Percentiles rank a stretch among this genome's conserved stretches.
Conservation (phyloP, 1,284 basidiomycete species). For the Ceratobasidium theobromae region DNA sequence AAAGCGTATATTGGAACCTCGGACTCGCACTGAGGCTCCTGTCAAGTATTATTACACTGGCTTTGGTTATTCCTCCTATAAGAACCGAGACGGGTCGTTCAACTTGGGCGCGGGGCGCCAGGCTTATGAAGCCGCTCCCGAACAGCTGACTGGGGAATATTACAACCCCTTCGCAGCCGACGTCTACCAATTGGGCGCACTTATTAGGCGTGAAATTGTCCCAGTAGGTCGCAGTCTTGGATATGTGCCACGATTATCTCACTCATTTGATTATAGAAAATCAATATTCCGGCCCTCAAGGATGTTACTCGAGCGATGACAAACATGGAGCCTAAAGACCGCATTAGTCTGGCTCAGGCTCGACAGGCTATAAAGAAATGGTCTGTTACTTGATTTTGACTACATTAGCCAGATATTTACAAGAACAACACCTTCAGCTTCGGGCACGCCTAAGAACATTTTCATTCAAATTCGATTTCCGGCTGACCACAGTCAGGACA, state of each 20-base stretch:
- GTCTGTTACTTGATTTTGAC: no score
- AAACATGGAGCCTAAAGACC: no score
- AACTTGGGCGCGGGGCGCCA: not conserved
- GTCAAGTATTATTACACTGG: constrained; percentile 15
- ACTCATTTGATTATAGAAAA: no score
- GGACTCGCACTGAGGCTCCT: not conserved
- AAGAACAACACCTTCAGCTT: no score
- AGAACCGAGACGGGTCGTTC: not conserved
- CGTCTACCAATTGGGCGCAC: not conserved
- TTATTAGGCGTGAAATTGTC: not conserved
- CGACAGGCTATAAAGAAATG: no score
- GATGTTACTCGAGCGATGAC: no score
- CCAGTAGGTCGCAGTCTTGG: not conserved
- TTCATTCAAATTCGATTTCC: no score
- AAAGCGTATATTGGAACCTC: not conserved
- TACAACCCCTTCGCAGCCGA: not conserved
- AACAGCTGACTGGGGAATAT: not conserved
- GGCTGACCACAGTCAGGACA: no score
- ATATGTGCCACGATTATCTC: not conserved
- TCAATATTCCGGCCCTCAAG: no score
- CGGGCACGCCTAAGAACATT: no score
- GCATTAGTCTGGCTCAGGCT: no score
- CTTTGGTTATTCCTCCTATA: constrained; percentile 6
- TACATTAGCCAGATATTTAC: no score
- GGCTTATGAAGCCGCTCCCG: not conserved